Percentiles rank a stretch among this genome's conserved stretches.
Conservation (phyloP, 495 filamentous ascomycete genomes). For the Penicillium simplicissimum region DNA sequence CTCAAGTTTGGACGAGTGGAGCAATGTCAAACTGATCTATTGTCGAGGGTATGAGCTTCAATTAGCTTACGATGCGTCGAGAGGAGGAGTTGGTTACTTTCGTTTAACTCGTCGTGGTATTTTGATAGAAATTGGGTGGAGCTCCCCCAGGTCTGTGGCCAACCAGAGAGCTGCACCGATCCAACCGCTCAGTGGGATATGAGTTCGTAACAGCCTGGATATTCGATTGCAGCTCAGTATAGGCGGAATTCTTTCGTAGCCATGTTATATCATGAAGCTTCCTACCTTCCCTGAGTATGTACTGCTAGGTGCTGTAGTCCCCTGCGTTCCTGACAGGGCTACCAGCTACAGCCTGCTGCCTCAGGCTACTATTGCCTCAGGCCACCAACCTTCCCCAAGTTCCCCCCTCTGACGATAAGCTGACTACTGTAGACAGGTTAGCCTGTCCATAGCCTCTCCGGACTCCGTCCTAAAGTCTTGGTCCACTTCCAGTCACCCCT, state of each 20-base stretch:
- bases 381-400: neutral
- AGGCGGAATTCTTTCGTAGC: too few relatives aligned
- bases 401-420: slow-evolving; percentile 7
- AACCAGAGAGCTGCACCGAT: neutral
- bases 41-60: neutral
- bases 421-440: neutral
- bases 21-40: neutral
- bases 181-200: neutral
- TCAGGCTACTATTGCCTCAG: too few relatives aligned
- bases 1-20: neutral
- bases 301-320: too few relatives aligned
- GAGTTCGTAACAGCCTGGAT: too few relatives aligned
- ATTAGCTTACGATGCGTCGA: neutral
- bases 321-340: too few relatives aligned
- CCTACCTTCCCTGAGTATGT: too few relatives aligned
- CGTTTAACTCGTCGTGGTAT: neutral
- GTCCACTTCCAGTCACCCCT: neutral
- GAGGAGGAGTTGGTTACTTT: neutral
- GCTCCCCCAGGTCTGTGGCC: slow-evolving; percentile 2
- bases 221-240: too few relatives aligned
- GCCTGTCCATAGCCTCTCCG: neutral
- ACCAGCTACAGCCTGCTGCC: too few relatives aligned
- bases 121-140: slow-evolving; percentile 10
- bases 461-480: neutral
- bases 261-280: too few relatives aligned